These are phyloP conservation scores for Anthostomella pinea DNA, from an alignment of 2,329 filamentous ascomycete genomes.

Conservation along the genomic window DNA sequence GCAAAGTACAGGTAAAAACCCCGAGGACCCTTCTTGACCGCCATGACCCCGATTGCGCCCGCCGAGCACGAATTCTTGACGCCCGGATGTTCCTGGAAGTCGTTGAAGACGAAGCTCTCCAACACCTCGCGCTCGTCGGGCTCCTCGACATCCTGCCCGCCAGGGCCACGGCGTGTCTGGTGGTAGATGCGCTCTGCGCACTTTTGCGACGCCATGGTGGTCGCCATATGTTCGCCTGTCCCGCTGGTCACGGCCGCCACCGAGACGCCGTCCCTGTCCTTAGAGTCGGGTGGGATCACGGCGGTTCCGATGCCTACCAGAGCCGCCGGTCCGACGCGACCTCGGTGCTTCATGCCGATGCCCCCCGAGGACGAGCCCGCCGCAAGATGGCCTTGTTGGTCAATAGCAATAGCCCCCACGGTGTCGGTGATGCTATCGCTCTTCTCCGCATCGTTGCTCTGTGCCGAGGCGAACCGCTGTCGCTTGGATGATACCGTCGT, in stretches of 20 bases:
- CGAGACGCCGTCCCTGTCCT: slow-evolving; percentile 65
- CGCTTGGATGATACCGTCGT: slow-evolving; percentile 12
- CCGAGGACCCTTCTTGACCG: slow-evolving; percentile 75
- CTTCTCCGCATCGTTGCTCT: slow-evolving; percentile 30
- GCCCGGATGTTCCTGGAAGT: slow-evolving; percentile 90
- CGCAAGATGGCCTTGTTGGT: slow-evolving; percentile 81
- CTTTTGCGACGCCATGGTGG: slow-evolving; percentile 82
- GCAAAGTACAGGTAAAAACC: slow-evolving; percentile 88
- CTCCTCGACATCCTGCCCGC: slow-evolving; percentile 61
- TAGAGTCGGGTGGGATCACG: slow-evolving; percentile 72
- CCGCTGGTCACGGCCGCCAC: slow-evolving; percentile 89
- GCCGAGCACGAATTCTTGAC: slow-evolving; percentile 75
- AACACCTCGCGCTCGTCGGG: slow-evolving; percentile 76
- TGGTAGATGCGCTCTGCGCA: slow-evolving; percentile 85
- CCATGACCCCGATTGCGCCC: slow-evolving; percentile 89
- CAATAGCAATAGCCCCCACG: slow-evolving; percentile 91
- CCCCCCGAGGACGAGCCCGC: slow-evolving; percentile 95
- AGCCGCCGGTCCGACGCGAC: slow-evolving; percentile 87
- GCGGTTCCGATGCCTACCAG: slow-evolving; percentile 88
- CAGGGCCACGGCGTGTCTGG: slow-evolving; percentile 56
- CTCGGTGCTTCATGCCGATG: slow-evolving; percentile 96
- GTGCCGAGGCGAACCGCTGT: slow-evolving; percentile 10
- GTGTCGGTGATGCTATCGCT: slow-evolving; percentile 82
- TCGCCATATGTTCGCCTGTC: slow-evolving; percentile 97
- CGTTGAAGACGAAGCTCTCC: slow-evolving; percentile 73